Evolutionary conservation across 768 basidiomycete species (phyloP), one percentile per base, ranked within the genome.

Genomic region (Termitomyces sp.): DNA sequence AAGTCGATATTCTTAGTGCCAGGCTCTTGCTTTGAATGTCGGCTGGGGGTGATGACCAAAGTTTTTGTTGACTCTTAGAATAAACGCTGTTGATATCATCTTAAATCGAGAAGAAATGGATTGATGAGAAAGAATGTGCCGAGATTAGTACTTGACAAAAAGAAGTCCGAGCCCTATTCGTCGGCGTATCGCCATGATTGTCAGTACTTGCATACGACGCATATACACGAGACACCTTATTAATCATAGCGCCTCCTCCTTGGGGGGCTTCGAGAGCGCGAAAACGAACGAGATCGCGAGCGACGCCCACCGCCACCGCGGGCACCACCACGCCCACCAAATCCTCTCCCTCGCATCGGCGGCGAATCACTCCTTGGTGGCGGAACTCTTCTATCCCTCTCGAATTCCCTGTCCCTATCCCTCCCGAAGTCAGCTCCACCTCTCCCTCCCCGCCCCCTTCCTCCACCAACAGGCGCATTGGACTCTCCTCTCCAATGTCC

Each of bases 401-500:
- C 51, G 15, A 52, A 52, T 44, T 72, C 75, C 44, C 64, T 62
- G 56, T 73, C 74, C 54, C 71, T 65, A 18, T 69, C 71, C 9
- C 70, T 54, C 45, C 65, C 69, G 54, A 66, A 64, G 37, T 75
- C 51, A 20, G 26, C 76, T 37, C 71, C 68, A 37, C 71, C 72
- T 18, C 73, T 69, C 5, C 77, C 77, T 4, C 80, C 76, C 2
- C 81, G 73, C 29, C 73, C 71, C 28, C 54, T 46, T 8, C 33
- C 54, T 20, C 75, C 49, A 6, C 51, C 75, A 34, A 72, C 69
- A 7, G 74, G 72, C 6, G 52, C 58, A 63, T 84, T 80, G 1
- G 88, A 87, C 16, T 79, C 85, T 0, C 88, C 90, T 44, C 90
- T 78, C 87, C 88, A 90, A 69, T 89, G 87, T 0, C 88, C 87